These are phyloP conservation scores for Clitopilus hobsonii DNA, from an alignment of 768 basidiomycete genomes.

Conservation along the genomic window DNA sequence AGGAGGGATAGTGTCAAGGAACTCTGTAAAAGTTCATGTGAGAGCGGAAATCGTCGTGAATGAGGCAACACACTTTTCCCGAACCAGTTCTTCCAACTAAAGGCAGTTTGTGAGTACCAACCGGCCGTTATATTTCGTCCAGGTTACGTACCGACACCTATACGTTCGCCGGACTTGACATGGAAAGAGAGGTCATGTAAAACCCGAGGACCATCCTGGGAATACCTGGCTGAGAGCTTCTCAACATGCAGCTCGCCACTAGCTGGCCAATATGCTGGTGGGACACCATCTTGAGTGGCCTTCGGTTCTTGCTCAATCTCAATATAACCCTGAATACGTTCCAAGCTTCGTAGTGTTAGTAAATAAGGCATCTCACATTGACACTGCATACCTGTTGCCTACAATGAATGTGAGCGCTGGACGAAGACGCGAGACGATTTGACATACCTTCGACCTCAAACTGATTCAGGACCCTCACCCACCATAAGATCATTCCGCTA, in stretches of 20 bases:
- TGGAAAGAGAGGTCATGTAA: constrained; percentile 48
- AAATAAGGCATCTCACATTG: not conserved
- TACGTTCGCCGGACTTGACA: constrained; percentile 51
- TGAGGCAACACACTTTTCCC: constrained; percentile 29
- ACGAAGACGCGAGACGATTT: not conserved
- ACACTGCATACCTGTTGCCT: constrained; percentile 32
- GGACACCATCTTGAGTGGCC: constrained; percentile 33
- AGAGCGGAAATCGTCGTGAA: not conserved
- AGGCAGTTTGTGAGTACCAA: not conserved
- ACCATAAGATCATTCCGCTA: constrained; percentile 48
- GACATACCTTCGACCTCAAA: constrained; percentile 40
- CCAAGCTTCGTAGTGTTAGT: constrained; percentile 30
- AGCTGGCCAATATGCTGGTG: constrained; percentile 66
- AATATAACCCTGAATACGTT: constrained; percentile 70
- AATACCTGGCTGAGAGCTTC: constrained; percentile 52
- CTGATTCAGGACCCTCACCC: constrained; percentile 37
- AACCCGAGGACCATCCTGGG: constrained; percentile 48
- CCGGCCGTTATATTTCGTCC: not conserved
- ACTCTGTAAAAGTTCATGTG: constrained; percentile 26
- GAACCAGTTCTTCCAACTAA: constrained; percentile 41
- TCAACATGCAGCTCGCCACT: constrained; percentile 51
- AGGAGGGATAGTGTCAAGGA: constrained; percentile 56
- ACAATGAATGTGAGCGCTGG: not conserved
- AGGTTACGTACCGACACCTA: constrained; percentile 38
- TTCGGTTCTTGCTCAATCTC: constrained; percentile 53